A percentile compares a stretch with the other conserved stretches of the same genome.
phyloP scores from a whole-genome alignment of 2,329 filamentous ascomycete species.

The Neodidymelliopsis sp. region DNA sequence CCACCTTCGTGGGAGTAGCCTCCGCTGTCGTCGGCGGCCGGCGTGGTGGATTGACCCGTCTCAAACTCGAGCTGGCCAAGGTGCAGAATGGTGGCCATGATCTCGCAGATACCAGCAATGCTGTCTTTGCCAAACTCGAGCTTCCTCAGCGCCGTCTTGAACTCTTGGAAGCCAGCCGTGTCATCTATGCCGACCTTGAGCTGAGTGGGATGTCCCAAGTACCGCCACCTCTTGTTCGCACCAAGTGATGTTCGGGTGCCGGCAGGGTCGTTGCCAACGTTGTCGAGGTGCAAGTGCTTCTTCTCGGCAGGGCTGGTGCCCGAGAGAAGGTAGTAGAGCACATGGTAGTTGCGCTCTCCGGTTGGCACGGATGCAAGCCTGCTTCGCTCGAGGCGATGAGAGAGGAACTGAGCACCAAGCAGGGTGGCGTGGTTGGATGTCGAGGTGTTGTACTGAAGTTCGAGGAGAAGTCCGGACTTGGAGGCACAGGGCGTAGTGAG shows the following conservation, averaged over 20 bases:
- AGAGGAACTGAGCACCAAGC: constrained; percentile 91
- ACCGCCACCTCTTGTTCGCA: constrained; percentile 88
- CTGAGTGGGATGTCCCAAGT: constrained; percentile 94
- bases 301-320: constrained; percentile 93
- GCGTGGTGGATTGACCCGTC: constrained; percentile 79
- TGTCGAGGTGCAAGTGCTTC: constrained; percentile 75
- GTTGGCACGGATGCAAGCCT: constrained; percentile 91
- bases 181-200: constrained; percentile 98
- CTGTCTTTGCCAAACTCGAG: constrained; percentile 92
- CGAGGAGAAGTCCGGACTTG: constrained; percentile 93
- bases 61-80: constrained; percentile 96
- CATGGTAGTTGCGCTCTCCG: constrained; percentile 94
- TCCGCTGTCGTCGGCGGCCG: constrained; percentile 86
- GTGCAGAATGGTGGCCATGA: constrained; percentile 92
- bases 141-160: constrained; percentile 94
- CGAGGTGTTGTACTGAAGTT: constrained; percentile 94
- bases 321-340: constrained; percentile 92
- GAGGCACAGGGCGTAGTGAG: constrained; percentile 94
- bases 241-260: constrained; percentile 63
- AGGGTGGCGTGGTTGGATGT: constrained; percentile 84
- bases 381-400: constrained; percentile 91
- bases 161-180: constrained; percentile 92
- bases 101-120: constrained; percentile 96
- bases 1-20: constrained; percentile 96
- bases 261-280: constrained; percentile 56